These are phyloP conservation scores for Flaveria ramosissima DNA, from an alignment of 129 eudicot species.

Conservation along the genomic window DNA sequence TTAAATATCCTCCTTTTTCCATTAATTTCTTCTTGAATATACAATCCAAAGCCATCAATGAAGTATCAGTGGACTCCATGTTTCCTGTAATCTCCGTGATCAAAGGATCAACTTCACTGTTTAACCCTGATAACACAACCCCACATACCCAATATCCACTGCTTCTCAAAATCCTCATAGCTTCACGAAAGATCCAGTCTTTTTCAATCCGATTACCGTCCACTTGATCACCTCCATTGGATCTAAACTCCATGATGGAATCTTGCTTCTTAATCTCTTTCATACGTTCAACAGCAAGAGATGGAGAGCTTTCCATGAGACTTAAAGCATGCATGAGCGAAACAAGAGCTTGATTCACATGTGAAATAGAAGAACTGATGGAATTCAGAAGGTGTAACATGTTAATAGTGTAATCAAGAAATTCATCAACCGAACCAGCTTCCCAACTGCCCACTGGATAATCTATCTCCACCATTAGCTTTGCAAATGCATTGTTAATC, in stretches of 20 bases:
- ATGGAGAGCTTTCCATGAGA: constrained; percentile 34
- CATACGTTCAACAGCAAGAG: constrained; percentile 24
- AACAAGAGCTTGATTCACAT: constrained; percentile 48
- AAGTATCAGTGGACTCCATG: constrained; percentile 17
- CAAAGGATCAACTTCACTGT: constrained; percentile 27
- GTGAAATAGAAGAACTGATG: constrained; percentile 50
- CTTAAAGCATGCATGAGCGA: constrained; percentile 43
- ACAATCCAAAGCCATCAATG: constrained; percentile 38
- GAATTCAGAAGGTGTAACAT: constrained; percentile 55
- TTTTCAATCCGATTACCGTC: constrained; percentile 29
- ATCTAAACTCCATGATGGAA: constrained; percentile 31
- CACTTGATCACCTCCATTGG: not conserved
- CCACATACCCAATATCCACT: constrained; percentile 51
- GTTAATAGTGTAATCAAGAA: constrained; percentile 54
- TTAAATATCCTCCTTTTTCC: constrained; percentile 32
- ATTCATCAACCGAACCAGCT: constrained; percentile 41
- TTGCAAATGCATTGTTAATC: constrained; percentile 57
- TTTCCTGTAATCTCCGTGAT: constrained; percentile 28
- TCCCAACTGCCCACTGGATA: constrained; percentile 65
- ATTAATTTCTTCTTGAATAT: constrained; percentile 25
- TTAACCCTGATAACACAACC: constrained; percentile 49
- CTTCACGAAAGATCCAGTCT: constrained; percentile 52
- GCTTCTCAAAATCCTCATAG: constrained; percentile 42
- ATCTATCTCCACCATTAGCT: constrained; percentile 54
- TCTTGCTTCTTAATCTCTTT: constrained; percentile 23